Percentiles rank a stretch among this genome's conserved stretches.
These are phyloP conservation scores for Melanomma pulvis-pyrius DNA, from an alignment of 495 filamentous ascomycete genomes.

Conservation along the genomic window DNA sequence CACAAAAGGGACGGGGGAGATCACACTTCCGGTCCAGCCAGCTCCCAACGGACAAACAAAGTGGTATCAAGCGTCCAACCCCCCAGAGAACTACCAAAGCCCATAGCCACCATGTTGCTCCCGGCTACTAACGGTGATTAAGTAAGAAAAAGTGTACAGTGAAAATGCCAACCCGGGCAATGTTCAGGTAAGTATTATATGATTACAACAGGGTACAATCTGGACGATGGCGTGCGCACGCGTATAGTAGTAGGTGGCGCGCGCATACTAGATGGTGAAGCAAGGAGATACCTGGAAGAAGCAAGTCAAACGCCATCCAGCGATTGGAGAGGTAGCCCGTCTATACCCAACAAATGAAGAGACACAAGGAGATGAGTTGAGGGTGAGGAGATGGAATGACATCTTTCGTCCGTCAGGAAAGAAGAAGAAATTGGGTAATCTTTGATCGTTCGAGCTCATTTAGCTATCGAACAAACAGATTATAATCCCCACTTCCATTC, in stretches of 20 bases:
- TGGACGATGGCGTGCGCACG: neutral
- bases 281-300: neutral
- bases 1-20: too few relatives aligned
- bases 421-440: neutral
- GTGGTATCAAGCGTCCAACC: neutral
- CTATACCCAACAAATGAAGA: neutral
- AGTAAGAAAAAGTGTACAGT: neutral
- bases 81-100: neutral
- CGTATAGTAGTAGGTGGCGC: too few relatives aligned
- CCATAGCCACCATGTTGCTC: neutral
- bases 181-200: neutral
- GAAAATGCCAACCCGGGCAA: neutral
- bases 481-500: neutral
- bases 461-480: neutral
- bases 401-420: neutral
- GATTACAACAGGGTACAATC: constrained; percentile 7
- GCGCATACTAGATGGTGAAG: neutral
- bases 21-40: neutral
- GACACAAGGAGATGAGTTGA: neutral
- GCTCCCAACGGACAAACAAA: neutral
- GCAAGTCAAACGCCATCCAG: neutral
- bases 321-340: neutral
- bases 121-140: too few relatives aligned
- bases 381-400: neutral
- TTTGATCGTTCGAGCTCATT: neutral